Evolutionary conservation across 768 basidiomycete genomes (phyloP).

Genomic region (Ramaria sp.): DNA sequence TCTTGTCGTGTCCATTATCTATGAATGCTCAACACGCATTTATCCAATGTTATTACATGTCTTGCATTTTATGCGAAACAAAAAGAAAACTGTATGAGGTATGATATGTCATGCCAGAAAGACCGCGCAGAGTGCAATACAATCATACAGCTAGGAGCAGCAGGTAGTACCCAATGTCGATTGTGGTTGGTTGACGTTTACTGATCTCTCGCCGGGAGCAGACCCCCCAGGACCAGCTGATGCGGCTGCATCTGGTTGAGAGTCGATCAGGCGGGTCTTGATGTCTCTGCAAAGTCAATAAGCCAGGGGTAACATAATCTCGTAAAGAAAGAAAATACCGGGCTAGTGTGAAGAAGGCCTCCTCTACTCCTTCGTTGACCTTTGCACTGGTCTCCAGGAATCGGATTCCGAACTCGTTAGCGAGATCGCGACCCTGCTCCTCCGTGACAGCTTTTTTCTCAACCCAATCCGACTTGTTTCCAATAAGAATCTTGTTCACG

Average conservation of each 20-base stretch:
- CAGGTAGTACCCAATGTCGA: neutral
- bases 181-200: constrained; percentile 6
- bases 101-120: constrained; percentile 1
- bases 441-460: constrained; percentile 90
- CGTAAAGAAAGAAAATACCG: constrained; percentile 42
- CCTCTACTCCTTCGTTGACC: constrained; percentile 94
- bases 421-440: constrained; percentile 86
- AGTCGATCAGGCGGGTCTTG: constrained; percentile 94
- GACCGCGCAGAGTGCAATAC: neutral
- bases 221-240: constrained; percentile 22
- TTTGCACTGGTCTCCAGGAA: constrained; percentile 99
- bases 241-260: constrained; percentile 53
- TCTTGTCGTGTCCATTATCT: neutral
- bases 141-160: constrained; percentile 1
- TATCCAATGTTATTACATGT: neutral
- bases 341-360: constrained; percentile 95
- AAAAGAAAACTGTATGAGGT: neutral
- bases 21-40: neutral
- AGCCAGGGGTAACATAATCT: neutral
- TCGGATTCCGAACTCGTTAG: constrained; percentile 85
- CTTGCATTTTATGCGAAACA: neutral
- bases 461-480: constrained; percentile 98
- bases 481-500: constrained; percentile 98
- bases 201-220: neutral
- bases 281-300: constrained; percentile 57